Conservation (phyloP, 225 moss, liverwort and hornwort species). For the Straminergon stramineum region DNA sequence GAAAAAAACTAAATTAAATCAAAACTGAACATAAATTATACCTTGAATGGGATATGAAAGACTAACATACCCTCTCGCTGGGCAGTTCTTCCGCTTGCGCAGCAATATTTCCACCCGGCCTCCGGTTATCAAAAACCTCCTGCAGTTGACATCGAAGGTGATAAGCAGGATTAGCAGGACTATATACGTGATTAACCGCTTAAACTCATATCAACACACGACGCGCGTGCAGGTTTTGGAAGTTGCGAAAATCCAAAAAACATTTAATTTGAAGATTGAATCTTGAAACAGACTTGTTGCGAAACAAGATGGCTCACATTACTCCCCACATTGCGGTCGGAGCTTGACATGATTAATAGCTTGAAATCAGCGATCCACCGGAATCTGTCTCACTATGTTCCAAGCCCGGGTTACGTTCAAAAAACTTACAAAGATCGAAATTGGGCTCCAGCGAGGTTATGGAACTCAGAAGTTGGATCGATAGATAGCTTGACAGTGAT, state of each 20-base stretch:
- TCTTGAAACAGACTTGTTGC: not conserved
- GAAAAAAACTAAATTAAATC: not conserved
- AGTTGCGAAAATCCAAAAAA: not conserved
- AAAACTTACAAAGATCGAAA: not conserved
- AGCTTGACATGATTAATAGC: not conserved
- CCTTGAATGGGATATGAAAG: no score
- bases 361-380: not conserved
- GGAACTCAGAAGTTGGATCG: not conserved
- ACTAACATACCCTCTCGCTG: not conserved
- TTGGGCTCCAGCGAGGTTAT: no score
- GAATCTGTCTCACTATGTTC: not conserved
- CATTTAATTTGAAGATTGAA: not conserved
- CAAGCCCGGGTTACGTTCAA: not conserved
- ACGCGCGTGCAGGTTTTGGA: not conserved
- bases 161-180: not conserved
- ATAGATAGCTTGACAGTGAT: not conserved
- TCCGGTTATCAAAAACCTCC: not conserved
- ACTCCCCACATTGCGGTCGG: not conserved
- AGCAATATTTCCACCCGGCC: not conserved
- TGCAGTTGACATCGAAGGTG: not conserved
- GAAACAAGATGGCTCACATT: no score
- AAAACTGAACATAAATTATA: not conserved
- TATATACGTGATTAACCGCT: no score
- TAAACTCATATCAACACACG: not conserved
- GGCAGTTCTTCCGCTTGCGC: not conserved